Conservation (phyloP, 805 yeast species). For the Sugiyamaella mastotermitis region DNA sequence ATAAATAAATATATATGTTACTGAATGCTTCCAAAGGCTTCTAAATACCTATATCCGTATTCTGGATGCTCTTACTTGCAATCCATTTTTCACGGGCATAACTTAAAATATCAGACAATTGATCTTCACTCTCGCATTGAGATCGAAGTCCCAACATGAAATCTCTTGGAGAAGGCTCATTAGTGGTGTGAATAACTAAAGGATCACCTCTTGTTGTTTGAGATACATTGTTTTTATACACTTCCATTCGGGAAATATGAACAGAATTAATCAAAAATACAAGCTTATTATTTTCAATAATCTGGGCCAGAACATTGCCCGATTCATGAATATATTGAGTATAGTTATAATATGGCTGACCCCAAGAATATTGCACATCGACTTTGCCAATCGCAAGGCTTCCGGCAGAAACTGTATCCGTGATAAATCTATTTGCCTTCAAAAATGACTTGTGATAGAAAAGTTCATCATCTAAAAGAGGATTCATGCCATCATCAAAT, state of each 20-base stretch:
- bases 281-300: constrained; percentile 70
- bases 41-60: no score
- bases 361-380: constrained; percentile 86
- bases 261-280: constrained; percentile 84
- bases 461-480: constrained; percentile 30
- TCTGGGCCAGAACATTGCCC: constrained; percentile 86
- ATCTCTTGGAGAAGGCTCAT: neutral
- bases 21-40: neutral
- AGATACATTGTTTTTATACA: no score
- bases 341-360: constrained; percentile 70
- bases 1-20: neutral
- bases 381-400: constrained; percentile 44
- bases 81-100: no score
- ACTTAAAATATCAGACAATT: no score
- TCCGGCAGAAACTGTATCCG: constrained; percentile 73
- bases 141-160: neutral
- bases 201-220: no score
- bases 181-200: no score
- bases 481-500: neutral
- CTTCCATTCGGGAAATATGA: constrained; percentile 67
- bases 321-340: constrained; percentile 87
- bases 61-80: no score
- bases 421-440: constrained; percentile 62
- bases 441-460: constrained; percentile 75
- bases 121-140: no score